Conservation (phyloP, 306 rosid species). For the Citrullus mucosospermus region DNA sequence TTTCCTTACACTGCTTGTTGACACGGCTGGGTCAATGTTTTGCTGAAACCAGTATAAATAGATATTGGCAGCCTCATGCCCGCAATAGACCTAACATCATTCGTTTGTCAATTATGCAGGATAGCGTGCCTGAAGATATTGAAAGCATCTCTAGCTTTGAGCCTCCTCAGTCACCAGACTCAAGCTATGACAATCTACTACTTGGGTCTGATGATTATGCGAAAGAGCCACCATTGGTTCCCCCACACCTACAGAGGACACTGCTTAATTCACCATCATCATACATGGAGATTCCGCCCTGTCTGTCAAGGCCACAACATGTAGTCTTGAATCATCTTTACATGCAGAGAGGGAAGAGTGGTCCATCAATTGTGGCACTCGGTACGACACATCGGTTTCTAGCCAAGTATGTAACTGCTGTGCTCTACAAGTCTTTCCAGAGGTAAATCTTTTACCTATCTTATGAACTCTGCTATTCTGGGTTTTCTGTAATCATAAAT, state of each 20-base stretch:
- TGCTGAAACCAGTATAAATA: background rate
- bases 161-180: slow-evolving; percentile 81
- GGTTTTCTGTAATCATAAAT: background rate
- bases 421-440: slow-evolving; percentile 89
- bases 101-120: slow-evolving; percentile 26
- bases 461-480: background rate
- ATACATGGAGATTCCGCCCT: slow-evolving; percentile 54
- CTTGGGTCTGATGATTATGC: slow-evolving; percentile 76
- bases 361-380: slow-evolving; percentile 79
- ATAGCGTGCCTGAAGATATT: slow-evolving; percentile 84
- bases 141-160: slow-evolving; percentile 82
- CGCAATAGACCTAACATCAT: background rate
- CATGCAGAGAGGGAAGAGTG: slow-evolving; percentile 75
- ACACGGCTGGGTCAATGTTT: background rate
- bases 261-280: slow-evolving; percentile 69
- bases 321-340: slow-evolving; percentile 86
- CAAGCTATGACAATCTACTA: slow-evolving; percentile 59
- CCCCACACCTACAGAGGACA: slow-evolving; percentile 81
- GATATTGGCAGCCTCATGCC: background rate
- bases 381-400: slow-evolving; percentile 72
- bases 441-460: slow-evolving; percentile 20
- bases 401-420: slow-evolving; percentile 88
- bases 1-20: background rate
- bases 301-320: slow-evolving; percentile 81
- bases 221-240: slow-evolving; percentile 86